Base-by-base conservation (phyloP, 768 basidiomycete genomes). In the Botryobasidium botryosum region DNA sequence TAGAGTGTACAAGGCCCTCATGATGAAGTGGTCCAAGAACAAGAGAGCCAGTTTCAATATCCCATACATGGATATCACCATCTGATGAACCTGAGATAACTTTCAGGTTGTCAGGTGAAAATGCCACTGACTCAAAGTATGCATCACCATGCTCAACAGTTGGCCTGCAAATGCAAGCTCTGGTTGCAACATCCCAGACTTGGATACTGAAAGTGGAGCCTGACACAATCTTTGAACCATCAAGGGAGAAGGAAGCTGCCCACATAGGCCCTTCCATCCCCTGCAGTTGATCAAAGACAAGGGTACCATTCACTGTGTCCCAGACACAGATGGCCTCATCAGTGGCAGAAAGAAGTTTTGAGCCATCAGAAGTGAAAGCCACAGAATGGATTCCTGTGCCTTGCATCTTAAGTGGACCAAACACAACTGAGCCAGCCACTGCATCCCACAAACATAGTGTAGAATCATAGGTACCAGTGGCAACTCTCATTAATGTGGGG, bases 181-280 rank as follows among this genome's bases (percentile, higher is more conserved):
- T n/a, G n/a, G n/a, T n/a, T n/a, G n/a, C n/a, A n/a, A n/a, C n/a
- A n/a, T n/a, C n/a, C n/a, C n/a, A n/a, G n/a, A n/a, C n/a, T n/a
- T n/a, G n/a, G n/a, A n/a, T n/a, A n/a, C n/a, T n/a, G n/a, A n/a
- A n/a, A n/a, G n/a, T n/a, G n/a, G n/a, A n/a, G 4, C 23, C 48
- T 12, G 48, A 38, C 5, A 23, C 44, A 28, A 47, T 8, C 7
- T 44, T 8, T 8, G 17, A 8, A 7, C 43, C 39, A 43, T 45
- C 39, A 10, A 43, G 45, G 7, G 45, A 46, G 28, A 10, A 46
- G 47, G 45, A 18, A 8, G 46, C 45, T 13, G 45, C 47, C 7
- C n/a, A 10, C 7, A 46, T 43, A 18, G 20, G 21, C 10, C 23
- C 8, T 24, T 7, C 21, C 23, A 48, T 45, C 12, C 45, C 44